Evolutionary conservation across 345 rosid species (phyloP).

Genomic region (Brassica incana): DNA sequence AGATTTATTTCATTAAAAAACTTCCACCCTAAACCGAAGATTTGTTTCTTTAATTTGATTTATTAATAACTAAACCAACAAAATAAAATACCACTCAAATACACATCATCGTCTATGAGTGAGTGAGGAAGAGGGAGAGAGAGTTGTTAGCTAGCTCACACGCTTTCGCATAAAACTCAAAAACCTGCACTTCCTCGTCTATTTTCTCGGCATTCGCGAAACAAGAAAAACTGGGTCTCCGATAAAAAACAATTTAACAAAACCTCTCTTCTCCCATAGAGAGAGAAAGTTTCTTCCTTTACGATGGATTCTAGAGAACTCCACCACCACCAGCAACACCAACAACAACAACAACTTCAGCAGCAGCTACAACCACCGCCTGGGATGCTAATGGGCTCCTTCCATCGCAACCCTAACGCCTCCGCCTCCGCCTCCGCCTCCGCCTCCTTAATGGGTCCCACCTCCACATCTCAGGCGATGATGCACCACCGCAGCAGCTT

Average conservation of each 20-base stretch:
- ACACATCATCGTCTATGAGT: neutral
- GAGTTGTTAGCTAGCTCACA: slow-evolving; percentile 42
- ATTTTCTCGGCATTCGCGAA: slow-evolving; percentile 41
- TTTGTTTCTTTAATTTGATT: neutral
- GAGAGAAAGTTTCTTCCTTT: neutral
- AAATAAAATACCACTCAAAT: neutral
- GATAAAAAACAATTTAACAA: neutral
- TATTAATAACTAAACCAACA: neutral
- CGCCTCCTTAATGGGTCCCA: slow-evolving; percentile 32
- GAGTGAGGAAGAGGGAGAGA: neutral
- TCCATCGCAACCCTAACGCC: slow-evolving; percentile 36
- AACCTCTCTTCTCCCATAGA: neutral
- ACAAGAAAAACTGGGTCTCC: slow-evolving; percentile 9
- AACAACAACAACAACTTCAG: slow-evolving; percentile 5
- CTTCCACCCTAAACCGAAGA: slow-evolving; percentile 17
- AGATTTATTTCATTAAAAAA: neutral
- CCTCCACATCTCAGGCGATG: slow-evolving; percentile 39
- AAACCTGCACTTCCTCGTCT: slow-evolving; percentile 44
- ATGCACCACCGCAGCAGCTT: slow-evolving; percentile 9
- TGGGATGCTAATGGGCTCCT: slow-evolving; percentile 46
- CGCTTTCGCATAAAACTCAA: slow-evolving; percentile 45
- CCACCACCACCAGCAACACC: slow-evolving; percentile 32
- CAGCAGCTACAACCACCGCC: slow-evolving; percentile 32
- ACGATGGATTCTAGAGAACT: slow-evolving; percentile 62
- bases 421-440: slow-evolving; percentile 24